Percentiles rank a stretch among this genome's conserved stretches.
phyloP scores from a whole-genome alignment of 345 rosid genomes.

The Eutrema yunnanense region DNA sequence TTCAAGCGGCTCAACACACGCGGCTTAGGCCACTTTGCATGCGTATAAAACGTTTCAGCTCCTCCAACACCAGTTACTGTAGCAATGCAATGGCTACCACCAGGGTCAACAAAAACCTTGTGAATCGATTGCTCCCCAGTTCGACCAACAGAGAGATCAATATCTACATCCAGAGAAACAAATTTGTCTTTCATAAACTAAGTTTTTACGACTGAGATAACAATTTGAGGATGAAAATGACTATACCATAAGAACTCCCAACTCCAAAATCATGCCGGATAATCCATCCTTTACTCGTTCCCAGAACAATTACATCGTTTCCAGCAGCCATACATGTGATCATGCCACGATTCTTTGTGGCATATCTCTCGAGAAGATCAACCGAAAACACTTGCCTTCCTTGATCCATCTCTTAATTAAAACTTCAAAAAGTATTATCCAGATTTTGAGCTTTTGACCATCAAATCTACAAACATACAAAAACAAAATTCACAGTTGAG shows the following conservation, averaged over 20 bases:
- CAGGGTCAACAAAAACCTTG: constrained; percentile 94
- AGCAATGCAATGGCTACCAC: constrained; percentile 93
- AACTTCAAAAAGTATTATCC: neutral
- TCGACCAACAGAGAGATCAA: constrained; percentile 83
- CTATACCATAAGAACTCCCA: constrained; percentile 66
- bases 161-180: constrained; percentile 36
- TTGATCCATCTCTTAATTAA: constrained; percentile 49
- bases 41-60: constrained; percentile 82
- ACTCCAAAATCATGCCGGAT: constrained; percentile 85
- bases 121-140: constrained; percentile 88
- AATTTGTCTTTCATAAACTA: neutral
- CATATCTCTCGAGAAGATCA: constrained; percentile 85
- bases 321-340: constrained; percentile 98
- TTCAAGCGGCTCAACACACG: constrained; percentile 68
- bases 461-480: neutral
- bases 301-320: constrained; percentile 81
- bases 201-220: neutral
- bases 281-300: constrained; percentile 96
- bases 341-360: constrained; percentile 79
- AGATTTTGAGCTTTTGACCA: constrained; percentile 9
- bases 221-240: neutral
- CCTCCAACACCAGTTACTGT: constrained; percentile 77
- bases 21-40: constrained; percentile 94
- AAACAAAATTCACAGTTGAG: neutral
- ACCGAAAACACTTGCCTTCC: constrained; percentile 78